Conservation (phyloP, 257 asterid species). For the Solanum medicagineum region DNA sequence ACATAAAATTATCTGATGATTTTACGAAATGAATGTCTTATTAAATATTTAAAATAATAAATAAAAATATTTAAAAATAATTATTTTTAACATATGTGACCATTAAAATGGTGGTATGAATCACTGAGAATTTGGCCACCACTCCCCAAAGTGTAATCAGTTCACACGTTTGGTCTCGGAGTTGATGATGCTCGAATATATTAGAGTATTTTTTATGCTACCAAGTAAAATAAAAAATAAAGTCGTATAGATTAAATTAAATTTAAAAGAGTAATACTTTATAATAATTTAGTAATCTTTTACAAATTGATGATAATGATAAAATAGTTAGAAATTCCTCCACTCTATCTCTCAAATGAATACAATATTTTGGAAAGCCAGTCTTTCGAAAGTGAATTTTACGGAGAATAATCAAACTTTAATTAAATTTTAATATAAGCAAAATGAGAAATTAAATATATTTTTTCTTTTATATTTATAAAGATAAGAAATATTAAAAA, state of each 20-base stretch:
- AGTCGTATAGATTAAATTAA: no score
- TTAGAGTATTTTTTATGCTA: no score
- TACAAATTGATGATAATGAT: background rate
- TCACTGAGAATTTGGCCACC: background rate
- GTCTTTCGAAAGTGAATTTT: background rate
- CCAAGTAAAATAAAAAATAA: background rate
- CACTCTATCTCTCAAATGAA: no score
- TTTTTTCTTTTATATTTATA: no score
- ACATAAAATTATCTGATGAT: no score
- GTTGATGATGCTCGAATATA: background rate
- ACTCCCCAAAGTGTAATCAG: background rate
- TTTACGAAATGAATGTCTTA: no score
- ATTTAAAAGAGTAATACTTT: no score
- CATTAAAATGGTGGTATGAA: background rate
- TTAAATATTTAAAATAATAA: no score
- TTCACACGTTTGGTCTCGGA: background rate
- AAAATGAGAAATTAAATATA: background rate
- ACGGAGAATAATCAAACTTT: background rate
- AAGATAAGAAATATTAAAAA: background rate
- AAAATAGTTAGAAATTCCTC: no score
- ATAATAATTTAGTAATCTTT: background rate
- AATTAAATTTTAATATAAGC: background rate
- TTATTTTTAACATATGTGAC: no score
- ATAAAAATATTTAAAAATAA: no score
- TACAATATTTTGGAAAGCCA: no score